A percentile compares a stretch with the other conserved stretches of the same genome.
Evolutionary conservation across 257 asterid species (phyloP).

Genomic region (Ilex aquifolium): DNA sequence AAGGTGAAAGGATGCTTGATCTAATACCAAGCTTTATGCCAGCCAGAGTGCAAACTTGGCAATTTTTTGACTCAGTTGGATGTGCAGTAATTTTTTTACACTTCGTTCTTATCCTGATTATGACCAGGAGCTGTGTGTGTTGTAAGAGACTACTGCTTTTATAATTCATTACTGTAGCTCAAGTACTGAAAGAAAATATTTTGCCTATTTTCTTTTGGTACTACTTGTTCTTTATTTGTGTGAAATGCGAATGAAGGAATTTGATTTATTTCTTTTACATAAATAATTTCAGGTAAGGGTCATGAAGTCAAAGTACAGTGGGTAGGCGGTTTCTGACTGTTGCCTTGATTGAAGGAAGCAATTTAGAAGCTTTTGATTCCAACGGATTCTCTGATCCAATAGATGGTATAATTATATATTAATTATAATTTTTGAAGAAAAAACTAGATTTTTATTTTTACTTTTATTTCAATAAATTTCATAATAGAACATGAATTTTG

Average conservation of each 20-base stretch:
- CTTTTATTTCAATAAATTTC: too few relatives aligned
- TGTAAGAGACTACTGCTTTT: too few relatives aligned
- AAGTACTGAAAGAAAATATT: too few relatives aligned
- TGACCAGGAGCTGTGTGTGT: too few relatives aligned
- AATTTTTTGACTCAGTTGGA: too few relatives aligned
- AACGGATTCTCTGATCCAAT: conserved; percentile 85
- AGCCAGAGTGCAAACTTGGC: conserved; percentile 50
- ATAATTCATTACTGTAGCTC: too few relatives aligned
- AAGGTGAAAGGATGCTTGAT: conserved; percentile 79
- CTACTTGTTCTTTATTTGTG: background rate
- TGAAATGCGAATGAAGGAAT: background rate
- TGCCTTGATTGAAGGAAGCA: conserved; percentile 85
- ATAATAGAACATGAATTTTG: too few relatives aligned
- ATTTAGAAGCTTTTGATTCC: conserved; percentile 81
- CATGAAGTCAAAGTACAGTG: conserved; percentile 97
- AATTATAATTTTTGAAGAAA: too few relatives aligned
- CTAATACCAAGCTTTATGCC: conserved; percentile 85
- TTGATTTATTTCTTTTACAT: conserved; percentile 9
- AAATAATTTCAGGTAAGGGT: conserved; percentile 58
- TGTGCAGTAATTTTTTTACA: too few relatives aligned
- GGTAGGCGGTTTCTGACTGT: conserved; percentile 92
- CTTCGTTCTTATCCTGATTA: too few relatives aligned
- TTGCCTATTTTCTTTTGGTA: background rate
- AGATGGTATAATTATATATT: too few relatives aligned
- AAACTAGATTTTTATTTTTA: too few relatives aligned